These are phyloP conservation scores for Aspergillus unguis DNA, from an alignment of 2,329 filamentous ascomycete genomes.

Conservation along the genomic window DNA sequence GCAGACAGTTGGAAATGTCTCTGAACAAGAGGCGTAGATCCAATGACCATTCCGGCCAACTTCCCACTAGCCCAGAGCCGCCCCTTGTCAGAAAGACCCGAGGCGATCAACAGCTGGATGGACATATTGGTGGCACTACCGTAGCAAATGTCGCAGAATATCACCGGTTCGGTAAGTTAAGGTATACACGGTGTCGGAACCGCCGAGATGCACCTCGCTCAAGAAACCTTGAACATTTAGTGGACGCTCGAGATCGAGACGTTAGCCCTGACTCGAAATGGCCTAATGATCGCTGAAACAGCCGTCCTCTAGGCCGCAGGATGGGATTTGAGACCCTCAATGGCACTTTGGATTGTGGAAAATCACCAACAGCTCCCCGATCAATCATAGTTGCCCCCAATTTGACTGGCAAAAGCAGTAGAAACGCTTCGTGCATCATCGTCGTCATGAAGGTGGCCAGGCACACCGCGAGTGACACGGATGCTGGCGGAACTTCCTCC, in stretches of 20 bases:
- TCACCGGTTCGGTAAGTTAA: constrained; percentile 12
- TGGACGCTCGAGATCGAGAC: constrained; percentile 10
- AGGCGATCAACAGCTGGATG: constrained; percentile 10
- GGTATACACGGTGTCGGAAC: constrained; percentile 12
- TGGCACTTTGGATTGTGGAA: constrained; percentile 15
- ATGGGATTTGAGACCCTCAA: constrained; percentile 11
- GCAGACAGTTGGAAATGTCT: constrained; percentile 8
- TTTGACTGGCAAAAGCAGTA: constrained; percentile 93
- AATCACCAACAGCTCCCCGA: constrained; percentile 6
- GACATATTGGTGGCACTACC: constrained; percentile 13
- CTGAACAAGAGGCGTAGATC: constrained; percentile 8
- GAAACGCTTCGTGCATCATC: constrained; percentile 96
- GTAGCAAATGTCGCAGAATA: constrained; percentile 8
- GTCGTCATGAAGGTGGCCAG: constrained; percentile 56
- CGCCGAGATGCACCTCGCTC: constrained; percentile 15
- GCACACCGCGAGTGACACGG: constrained; percentile 45
- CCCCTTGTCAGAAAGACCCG: constrained; percentile 8
- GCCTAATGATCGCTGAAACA: constrained; percentile 15
- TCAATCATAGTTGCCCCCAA: constrained; percentile 67
- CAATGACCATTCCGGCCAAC: constrained; percentile 3
- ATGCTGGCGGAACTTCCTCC: constrained; percentile 56
- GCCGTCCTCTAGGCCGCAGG: constrained; percentile 14
- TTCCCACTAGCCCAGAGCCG: constrained; percentile 7
- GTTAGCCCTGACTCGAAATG: constrained; percentile 15
- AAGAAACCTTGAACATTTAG: constrained; percentile 13